Evolutionary conservation across 176 grass and related monocot species (phyloP).

Genomic region (Juncus effusus): DNA sequence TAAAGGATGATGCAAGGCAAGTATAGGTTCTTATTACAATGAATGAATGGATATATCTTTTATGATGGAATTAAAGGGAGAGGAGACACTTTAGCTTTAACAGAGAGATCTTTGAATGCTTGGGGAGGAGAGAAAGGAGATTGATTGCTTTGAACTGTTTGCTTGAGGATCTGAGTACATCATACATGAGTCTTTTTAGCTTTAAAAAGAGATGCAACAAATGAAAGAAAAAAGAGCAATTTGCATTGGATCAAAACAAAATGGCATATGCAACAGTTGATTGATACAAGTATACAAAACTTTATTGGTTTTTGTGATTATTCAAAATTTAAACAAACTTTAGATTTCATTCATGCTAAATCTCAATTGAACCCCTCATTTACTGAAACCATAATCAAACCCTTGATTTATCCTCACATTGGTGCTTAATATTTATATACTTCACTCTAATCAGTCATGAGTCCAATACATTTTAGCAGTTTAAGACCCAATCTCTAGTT

Average conservation of each 20-base stretch:
- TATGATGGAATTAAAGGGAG: slow-evolving; percentile 28
- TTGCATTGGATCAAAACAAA: slow-evolving; percentile 83
- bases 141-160: slow-evolving; percentile 50
- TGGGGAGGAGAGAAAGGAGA: slow-evolving; percentile 83
- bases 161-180: slow-evolving; percentile 26
- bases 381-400: no score
- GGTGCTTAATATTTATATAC: no score
- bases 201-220: slow-evolving; percentile 10
- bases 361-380: no score
- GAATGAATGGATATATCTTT: slow-evolving; percentile 4
- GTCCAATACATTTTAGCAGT: no score
- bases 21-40: slow-evolving; percentile 20
- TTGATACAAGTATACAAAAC: slow-evolving; percentile 20
- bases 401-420: no score
- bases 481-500: no score
- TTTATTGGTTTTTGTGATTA: slow-evolving; percentile 44
- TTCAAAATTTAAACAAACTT: slow-evolving; percentile 11
- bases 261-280: slow-evolving; percentile 17
- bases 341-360: no score
- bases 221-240: slow-evolving; percentile 22
- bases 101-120: slow-evolving; percentile 76
- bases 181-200: slow-evolving; percentile 19
- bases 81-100: slow-evolving; percentile 24
- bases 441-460: no score
- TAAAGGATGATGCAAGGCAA: slow-evolving; percentile 15